These are phyloP conservation scores for Pyricularia sp. DNA, from an alignment of 2,329 filamentous ascomycete genomes.

Conservation along the genomic window DNA sequence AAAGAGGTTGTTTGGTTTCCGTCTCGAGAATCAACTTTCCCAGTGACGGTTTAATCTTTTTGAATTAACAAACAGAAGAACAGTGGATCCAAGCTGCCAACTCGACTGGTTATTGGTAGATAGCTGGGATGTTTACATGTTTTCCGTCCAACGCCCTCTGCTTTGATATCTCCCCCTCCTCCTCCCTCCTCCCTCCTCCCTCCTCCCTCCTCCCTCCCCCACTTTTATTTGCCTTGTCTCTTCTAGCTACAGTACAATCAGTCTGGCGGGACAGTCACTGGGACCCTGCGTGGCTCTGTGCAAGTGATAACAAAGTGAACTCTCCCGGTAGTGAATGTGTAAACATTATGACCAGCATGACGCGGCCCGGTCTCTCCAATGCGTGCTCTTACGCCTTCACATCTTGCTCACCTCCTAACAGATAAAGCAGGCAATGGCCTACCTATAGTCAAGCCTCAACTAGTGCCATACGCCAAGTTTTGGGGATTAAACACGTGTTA, in stretches of 20 bases:
- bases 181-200: neutral
- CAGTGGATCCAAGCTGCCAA: neutral
- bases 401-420: neutral
- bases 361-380: too few relatives aligned
- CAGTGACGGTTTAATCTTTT: neutral
- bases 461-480: neutral
- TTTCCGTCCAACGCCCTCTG: neutral
- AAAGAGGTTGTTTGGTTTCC: neutral
- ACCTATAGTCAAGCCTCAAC: too few relatives aligned
- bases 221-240: too few relatives aligned
- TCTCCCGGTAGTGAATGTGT: neutral
- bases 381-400: neutral
- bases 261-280: neutral
- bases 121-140: neutral
- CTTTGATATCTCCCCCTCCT: neutral
- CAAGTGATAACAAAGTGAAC: neutral
- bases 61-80: neutral
- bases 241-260: neutral
- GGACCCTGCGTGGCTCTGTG: neutral
- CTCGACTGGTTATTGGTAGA: neutral
- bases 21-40: neutral
- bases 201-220: neutral
- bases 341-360: neutral
- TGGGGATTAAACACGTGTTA: neutral
- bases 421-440: neutral